Base-by-base conservation (phyloP, 176 grass and related monocot genomes). In the Ensete ventricosum region DNA sequence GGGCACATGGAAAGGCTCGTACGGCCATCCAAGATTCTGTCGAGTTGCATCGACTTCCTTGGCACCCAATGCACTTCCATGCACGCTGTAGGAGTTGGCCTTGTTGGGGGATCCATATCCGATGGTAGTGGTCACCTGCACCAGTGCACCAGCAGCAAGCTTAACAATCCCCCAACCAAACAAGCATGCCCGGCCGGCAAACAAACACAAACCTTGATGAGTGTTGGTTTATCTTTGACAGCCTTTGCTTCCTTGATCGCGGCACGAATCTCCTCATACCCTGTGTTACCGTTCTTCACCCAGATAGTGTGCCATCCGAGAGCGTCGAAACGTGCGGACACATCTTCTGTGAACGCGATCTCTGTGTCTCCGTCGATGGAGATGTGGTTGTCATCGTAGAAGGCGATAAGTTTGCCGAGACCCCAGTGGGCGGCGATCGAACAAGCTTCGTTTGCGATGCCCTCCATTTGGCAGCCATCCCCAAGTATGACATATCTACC, bases 31-130 rank as follows among this genome's bases (percentile, higher is more conserved):
- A 53, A 96, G 93, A 74, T 90, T 96, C 71, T 83, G 50, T 71
- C 93, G 81, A 49, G 93, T 96, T 29, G 93, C 93, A 29, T 90
- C 89, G 0, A 96, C 93, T 83, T 96, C 93, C 78, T 89, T 96
- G 20, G 81, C 2, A 54, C 93, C 93, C 64, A 96, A 85, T 52
- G 93, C 93, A 76, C 85, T 87, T 83, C 93, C 93, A 17, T 96
- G 93, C 9, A 92, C 93, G 27, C 89, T 92, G 76, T 96, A 92
- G 26, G 87, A 86, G 83, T 92, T 96, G 53, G 93, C 83, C 65
- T 96, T 96, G 93, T 96, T 96, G 21, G 93, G 93, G 29, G 93
- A 96, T 82, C 93, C 93, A 82, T 84, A 96, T 72, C 93, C 93
- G 6, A 96, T 96, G 21, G 93, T 96, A 26, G 93, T 96, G 8